Evolutionary conservation across 192 early-diverging fungal species (phyloP).

Genomic region (Dissophora globulifera): DNA sequence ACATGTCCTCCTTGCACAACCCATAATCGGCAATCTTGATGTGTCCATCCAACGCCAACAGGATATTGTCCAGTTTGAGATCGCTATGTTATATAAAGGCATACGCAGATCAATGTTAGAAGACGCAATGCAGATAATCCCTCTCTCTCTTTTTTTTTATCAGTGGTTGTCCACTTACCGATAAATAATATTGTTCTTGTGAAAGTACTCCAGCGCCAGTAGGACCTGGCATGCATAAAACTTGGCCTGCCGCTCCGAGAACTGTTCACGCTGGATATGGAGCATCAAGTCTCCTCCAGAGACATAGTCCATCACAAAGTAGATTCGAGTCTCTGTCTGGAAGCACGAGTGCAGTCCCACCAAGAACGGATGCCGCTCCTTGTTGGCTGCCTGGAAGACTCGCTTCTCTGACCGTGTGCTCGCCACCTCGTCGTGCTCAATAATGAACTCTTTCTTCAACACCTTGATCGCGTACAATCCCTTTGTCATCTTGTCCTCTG

Average conservation of each 20-base stretch:
- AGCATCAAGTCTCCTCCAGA: slow-evolving; percentile 98
- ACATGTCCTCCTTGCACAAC: slow-evolving; percentile 97
- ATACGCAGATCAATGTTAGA: background rate
- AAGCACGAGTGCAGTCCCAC: slow-evolving; percentile 97
- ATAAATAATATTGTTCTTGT: slow-evolving; percentile 93
- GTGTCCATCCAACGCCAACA: slow-evolving; percentile 91
- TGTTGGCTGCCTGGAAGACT: slow-evolving; percentile 91
- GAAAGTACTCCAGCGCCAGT: slow-evolving; percentile 95
- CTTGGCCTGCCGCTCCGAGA: slow-evolving; percentile 91
- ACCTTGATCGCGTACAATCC: slow-evolving; percentile 97
- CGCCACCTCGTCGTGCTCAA: slow-evolving; percentile 96
- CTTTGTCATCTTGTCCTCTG: slow-evolving; percentile 86
- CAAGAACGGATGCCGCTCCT: slow-evolving; percentile 93
- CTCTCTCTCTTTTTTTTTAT: too few relatives aligned
- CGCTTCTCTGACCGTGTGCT: slow-evolving; percentile 94
- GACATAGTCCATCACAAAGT: slow-evolving; percentile 99
- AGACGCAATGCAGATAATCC: too few relatives aligned
- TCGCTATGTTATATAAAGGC: slow-evolving; percentile 69
- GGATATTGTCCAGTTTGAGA: slow-evolving; percentile 97
- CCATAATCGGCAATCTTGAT: slow-evolving; percentile 99
- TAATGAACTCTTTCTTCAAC: slow-evolving; percentile 97
- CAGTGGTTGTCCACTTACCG: too few relatives aligned
- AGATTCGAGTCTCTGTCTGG: slow-evolving; percentile 93
- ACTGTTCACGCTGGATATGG: slow-evolving; percentile 94
- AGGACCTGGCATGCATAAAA: slow-evolving; percentile 98